A percentile compares a stretch with the other conserved stretches of the same genome.
Evolutionary conservation across 75 land plant genomes (phyloP).

Genomic region (Selaginella tamariscina): DNA sequence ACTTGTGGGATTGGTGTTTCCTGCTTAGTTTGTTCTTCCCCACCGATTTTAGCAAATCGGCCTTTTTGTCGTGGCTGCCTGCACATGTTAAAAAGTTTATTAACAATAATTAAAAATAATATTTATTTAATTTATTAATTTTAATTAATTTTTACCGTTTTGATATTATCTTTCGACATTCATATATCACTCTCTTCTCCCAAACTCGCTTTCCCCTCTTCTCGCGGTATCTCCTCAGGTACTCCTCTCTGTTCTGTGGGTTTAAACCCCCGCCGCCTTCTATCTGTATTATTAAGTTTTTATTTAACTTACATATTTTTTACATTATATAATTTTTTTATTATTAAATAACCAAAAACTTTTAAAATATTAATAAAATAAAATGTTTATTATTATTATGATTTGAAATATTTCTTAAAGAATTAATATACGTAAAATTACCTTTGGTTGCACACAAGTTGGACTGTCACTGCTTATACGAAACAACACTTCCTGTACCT

Average conservation of each 20-base stretch:
- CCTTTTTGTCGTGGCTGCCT: neutral
- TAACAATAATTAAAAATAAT: too few species aligned
- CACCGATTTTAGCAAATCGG: neutral
- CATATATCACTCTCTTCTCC: neutral
- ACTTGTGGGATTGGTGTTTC: neutral
- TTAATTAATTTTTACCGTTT: neutral
- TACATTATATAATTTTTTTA: too few species aligned
- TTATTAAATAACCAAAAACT: too few species aligned
- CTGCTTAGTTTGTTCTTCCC: neutral
- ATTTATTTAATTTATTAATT: too few species aligned
- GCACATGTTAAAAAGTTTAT: too few species aligned
- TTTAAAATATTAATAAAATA: neutral
- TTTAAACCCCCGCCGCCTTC: neutral
- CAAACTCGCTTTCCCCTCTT: neutral
- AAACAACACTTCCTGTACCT: neutral
- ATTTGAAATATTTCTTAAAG: neutral
- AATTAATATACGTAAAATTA: neutral
- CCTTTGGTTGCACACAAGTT: neutral
- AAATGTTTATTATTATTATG: neutral
- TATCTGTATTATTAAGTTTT: neutral
- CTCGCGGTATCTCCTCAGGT: neutral
- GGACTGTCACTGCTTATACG: neutral
- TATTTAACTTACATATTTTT: too few species aligned
- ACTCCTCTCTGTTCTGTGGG: neutral
- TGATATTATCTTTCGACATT: neutral